Conservation (phyloP, 805 yeast genomes). For the Blastobotrys americana region DNA sequence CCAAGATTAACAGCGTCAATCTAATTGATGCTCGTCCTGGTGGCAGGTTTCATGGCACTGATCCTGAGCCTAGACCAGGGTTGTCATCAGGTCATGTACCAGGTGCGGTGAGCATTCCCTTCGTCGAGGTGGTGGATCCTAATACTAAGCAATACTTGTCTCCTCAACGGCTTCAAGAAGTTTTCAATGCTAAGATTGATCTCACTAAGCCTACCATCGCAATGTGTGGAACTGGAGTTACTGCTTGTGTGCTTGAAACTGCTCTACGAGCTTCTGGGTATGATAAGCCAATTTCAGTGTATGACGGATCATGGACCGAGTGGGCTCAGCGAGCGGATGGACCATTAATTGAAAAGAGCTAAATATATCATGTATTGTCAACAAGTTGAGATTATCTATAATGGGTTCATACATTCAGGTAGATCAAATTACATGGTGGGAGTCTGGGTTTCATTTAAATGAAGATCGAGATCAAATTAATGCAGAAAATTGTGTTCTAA, state of each 20-base stretch:
- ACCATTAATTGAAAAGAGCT: constrained; percentile 43
- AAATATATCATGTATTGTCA: constrained; percentile 3
- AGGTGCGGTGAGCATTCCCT: constrained; percentile 72
- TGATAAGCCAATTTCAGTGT: constrained; percentile 44
- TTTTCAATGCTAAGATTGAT: constrained; percentile 34
- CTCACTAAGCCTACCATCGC: constrained; percentile 62
- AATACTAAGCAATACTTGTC: constrained; percentile 43
- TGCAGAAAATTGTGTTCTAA: too few species aligned
- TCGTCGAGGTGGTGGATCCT: constrained; percentile 48
- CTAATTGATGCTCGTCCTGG: constrained; percentile 76
- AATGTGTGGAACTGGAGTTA: constrained; percentile 95
- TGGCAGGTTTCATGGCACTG: constrained; percentile 69
- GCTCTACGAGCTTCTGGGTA: constrained; percentile 56
- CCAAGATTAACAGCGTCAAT: constrained; percentile 36
- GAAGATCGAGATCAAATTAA: too few species aligned
- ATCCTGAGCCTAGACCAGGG: constrained; percentile 86
- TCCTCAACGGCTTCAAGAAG: constrained; percentile 38
- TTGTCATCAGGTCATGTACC: constrained; percentile 86
- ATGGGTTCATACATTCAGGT: too few species aligned
- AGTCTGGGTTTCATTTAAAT: too few species aligned
- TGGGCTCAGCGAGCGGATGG: constrained; percentile 72
- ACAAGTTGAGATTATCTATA: too few species aligned
- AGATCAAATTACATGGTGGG: too few species aligned
- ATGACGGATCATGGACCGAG: constrained; percentile 66
- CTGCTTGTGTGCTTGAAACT: constrained; percentile 79